Conservation (phyloP, 176 grass and related monocot species). For the Themeda triandra region DNA sequence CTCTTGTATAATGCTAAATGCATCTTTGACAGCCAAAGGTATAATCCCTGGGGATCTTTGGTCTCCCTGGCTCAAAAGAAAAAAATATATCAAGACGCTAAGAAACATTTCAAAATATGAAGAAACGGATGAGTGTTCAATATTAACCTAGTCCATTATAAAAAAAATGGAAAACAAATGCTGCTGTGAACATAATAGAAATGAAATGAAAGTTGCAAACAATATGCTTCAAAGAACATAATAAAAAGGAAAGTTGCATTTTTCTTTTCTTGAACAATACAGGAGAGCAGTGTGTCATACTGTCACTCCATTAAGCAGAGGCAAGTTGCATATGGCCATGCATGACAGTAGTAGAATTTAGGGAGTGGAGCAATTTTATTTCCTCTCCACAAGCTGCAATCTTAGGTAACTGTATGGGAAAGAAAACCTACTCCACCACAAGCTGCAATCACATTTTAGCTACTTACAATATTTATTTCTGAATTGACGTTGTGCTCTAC, state of each 20-base stretch:
- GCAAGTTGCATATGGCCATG: not conserved
- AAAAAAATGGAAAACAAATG: constrained; percentile 4
- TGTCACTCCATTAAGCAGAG: not conserved
- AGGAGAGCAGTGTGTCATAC: not conserved
- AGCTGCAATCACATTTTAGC: not conserved
- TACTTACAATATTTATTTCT: not conserved
- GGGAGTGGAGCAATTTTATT: not conserved
- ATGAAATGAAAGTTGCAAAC: not conserved
- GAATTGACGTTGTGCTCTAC: not conserved
- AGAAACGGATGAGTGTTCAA: not conserved
- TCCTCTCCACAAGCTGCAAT: too few species aligned
- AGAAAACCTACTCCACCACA: not conserved
- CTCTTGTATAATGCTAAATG: constrained; percentile 99
- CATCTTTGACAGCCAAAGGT: constrained; percentile 99
- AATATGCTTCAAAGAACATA: constrained; percentile 2
- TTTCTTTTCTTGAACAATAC: not conserved
- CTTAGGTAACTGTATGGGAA: not conserved
- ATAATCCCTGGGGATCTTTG: constrained; percentile 99
- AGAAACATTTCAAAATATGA: constrained; percentile 30
- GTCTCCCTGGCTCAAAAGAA: constrained; percentile 71
- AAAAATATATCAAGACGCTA: constrained; percentile 25
- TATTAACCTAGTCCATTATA: not conserved
- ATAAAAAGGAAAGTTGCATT: constrained; percentile 5
- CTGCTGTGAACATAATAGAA: constrained; percentile 8
- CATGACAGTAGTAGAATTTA: not conserved